Base-by-base conservation (phyloP, 2,329 filamentous ascomycete genomes). In the Knufia fluminis region DNA sequence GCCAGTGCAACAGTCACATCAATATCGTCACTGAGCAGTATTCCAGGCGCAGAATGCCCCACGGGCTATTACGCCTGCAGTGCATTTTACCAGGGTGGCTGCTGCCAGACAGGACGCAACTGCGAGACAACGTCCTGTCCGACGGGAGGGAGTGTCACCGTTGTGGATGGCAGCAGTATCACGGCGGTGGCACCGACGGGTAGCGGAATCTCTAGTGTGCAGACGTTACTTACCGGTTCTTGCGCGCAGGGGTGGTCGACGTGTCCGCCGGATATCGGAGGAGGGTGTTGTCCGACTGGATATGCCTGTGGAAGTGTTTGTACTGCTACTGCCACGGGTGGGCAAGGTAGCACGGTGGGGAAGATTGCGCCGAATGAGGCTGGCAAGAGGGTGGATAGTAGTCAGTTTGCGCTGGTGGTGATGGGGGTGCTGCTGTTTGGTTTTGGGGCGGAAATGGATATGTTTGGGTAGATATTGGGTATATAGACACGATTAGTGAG, bases 31-130 rank as follows among this genome's bases (percentile, higher is more conserved):
- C 49, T 60, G 36, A 54, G 59, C 42, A 62, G 57, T 3, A 57
- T 61, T 14, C 66, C 64, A 7, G 46, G 36, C 8, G 19, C 23
- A 9, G 61, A 76, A 59, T 97, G 91, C 59, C 91, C 91, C 0
- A 90, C 83, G 0, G 90, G 90, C 2, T 97, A 90, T 72, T 97
- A 97, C 66, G 83, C 87, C 45, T 97, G 91, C 66, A 79, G 83
- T 2, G 91, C 91, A 1, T 81, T 82, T 52, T 87, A 90, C 52
- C 71, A 77, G 1, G 88, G 86, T 12, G 88, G 88, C 17, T 97
- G 91, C 70, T 97, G 91, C 68, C 85, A 85, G 50, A 89, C 87
- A 0, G 90, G 88, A 1, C 80, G 90, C 17, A 78, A 94, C 68
- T 97, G 91, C 68, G 79, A 84, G 52, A 84, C 82, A 0, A 86